phyloP scores from a whole-genome alignment of 2,329 filamentous ascomycete genomes.

The Mariannaea sp. region DNA sequence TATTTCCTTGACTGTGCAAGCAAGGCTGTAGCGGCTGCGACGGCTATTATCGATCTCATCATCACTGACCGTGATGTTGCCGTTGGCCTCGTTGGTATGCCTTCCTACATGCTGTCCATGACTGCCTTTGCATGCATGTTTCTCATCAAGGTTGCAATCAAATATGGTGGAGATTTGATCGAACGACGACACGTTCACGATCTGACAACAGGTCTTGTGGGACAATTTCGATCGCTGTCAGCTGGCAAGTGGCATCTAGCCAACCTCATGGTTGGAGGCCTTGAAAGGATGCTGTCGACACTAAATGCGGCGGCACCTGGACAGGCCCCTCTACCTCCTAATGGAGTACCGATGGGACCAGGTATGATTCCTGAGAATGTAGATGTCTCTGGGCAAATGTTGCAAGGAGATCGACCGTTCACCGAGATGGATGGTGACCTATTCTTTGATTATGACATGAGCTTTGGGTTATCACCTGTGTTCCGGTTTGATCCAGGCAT shows the following conservation, averaged over 20 bases:
- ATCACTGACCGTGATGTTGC: slow-evolving; percentile 49
- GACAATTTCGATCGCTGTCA: slow-evolving; percentile 47
- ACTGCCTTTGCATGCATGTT: slow-evolving; percentile 59
- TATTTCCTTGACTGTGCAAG: slow-evolving; percentile 43
- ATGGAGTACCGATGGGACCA: slow-evolving; percentile 10
- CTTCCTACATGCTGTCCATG: slow-evolving; percentile 58
- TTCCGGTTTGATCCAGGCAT: slow-evolving; percentile 37
- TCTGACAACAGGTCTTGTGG: slow-evolving; percentile 46
- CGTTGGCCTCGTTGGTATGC: slow-evolving; percentile 49
- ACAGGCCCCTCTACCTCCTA: slow-evolving; percentile 16
- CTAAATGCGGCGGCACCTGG: slow-evolving; percentile 19
- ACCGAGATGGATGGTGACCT: slow-evolving; percentile 35
- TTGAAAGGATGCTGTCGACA: slow-evolving; percentile 48
- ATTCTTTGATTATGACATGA: slow-evolving; percentile 40
- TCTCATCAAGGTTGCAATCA: slow-evolving; percentile 52
- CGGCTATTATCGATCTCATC: slow-evolving; percentile 50
- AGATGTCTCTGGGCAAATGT: slow-evolving; percentile 26
- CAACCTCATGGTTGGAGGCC: slow-evolving; percentile 53
- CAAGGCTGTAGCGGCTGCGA: slow-evolving; percentile 46
- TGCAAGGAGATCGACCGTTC: slow-evolving; percentile 27
- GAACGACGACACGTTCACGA: slow-evolving; percentile 47
- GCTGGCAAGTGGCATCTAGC: slow-evolving; percentile 54
- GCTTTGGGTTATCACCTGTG: slow-evolving; percentile 37
- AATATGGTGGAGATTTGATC: slow-evolving; percentile 49
- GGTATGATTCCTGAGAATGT: slow-evolving; percentile 24